Evolutionary conservation across 2,329 filamentous ascomycete genomes (phyloP), one percentile per base, ranked within the genome.

Genomic region (Myrmaecium sp.): DNA sequence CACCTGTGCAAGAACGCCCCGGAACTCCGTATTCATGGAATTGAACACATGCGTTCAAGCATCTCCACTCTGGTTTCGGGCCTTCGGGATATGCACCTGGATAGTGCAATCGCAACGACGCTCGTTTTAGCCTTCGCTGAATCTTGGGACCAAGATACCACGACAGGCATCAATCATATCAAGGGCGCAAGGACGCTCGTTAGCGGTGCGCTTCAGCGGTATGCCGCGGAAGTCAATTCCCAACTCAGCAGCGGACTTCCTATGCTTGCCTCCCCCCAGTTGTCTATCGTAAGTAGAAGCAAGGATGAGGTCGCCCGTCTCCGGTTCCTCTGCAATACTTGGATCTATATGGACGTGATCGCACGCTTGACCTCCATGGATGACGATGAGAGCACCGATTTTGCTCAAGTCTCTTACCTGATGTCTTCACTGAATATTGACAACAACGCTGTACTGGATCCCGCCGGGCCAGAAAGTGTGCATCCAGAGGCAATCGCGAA

Each of bases 301-400:
- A 26, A 26, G 7, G 45, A 57, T 14, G 62, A 69, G 23, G 44
- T 66, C 8, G 52, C 58, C 20, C 55, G 70, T 5, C 51, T 79
- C 14, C 67, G 66, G 29, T 79, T 79, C 37, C 54, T 80, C 11
- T 74, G 70, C 49, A 78, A 77, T 40, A 69, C 68, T 4, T 79
- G 71, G 69, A 61, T 78, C 5, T 80, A 79, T 39, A 74, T 78
- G 64, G 72, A 78, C 42, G 74, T 79, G 15, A 72, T 79, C 34
- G 68, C 74, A 14, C 64, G 73, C 9, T 51, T 80, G 25, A 78
- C 72, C 0, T 71, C 71, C 3, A 49, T 67, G 3, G 66, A 69
- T 31, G 61, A 65, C 18, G 64, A 67, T 14, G 65, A 68, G 8
- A 57, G 57, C 3, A 58, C 59, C 24, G 62, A 69, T 38, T 64